Conservation (phyloP, 73 alveolate genomes). For the Stentor coeruleus region DNA sequence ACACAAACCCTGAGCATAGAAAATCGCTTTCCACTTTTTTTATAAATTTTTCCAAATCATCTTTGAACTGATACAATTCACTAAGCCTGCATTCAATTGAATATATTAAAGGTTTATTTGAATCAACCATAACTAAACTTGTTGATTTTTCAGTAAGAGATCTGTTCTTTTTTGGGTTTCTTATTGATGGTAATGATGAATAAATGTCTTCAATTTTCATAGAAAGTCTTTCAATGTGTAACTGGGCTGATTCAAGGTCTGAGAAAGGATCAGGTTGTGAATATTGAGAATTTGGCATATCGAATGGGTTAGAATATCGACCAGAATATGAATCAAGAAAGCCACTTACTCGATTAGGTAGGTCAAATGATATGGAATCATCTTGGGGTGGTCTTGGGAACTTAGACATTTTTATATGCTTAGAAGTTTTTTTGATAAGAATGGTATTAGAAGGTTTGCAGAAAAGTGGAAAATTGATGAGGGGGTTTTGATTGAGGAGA, state of each 20-base stretch:
- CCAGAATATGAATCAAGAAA: no score
- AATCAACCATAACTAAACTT: neutral
- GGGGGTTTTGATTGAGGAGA: no score
- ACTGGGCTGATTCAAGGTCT: neutral
- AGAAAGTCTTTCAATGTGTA: neutral
- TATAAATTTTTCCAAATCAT: neutral
- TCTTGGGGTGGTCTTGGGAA: no score
- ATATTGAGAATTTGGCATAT: no score
- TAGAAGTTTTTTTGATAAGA: no score
- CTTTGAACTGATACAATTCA: neutral
- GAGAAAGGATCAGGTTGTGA: no score
- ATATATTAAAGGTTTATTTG: neutral
- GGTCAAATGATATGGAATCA: no score
- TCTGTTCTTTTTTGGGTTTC: neutral
- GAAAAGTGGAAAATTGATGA: no score
- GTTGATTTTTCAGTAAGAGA: neutral
- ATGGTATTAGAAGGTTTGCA: no score
- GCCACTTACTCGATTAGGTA: no score
- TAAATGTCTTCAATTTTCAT: neutral
- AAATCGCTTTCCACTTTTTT: neutral
- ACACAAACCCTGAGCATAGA: neutral
- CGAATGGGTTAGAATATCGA: no score
- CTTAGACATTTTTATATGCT: no score
- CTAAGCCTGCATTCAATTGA: neutral
- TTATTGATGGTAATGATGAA: neutral